Conservation (phyloP, 73 alveolate species). For the Symbiodinium pilosum region DNA sequence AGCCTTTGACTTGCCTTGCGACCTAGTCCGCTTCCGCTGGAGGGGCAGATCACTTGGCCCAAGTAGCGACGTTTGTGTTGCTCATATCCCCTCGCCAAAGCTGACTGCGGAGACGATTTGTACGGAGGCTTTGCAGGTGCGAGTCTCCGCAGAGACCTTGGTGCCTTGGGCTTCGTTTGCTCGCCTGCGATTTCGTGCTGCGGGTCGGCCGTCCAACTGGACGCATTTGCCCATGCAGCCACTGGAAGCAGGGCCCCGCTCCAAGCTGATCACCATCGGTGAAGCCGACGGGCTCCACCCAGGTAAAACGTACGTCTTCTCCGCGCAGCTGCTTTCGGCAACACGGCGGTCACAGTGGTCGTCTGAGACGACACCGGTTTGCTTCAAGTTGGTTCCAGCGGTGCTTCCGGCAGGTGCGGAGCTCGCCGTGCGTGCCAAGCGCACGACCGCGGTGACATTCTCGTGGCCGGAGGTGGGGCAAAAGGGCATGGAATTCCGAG, state of each 20-base stretch:
- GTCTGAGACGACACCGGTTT: constrained; percentile 4
- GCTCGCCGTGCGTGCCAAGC: constrained; percentile 23
- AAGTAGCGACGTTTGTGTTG: constrained; percentile 64
- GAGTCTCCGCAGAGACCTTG: neutral
- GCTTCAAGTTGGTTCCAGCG: neutral
- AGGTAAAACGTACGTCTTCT: constrained; percentile 15
- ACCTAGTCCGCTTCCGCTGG: constrained; percentile 90
- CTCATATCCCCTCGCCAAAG: constrained; percentile 36
- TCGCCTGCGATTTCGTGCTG: neutral
- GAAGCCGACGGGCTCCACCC: constrained; percentile 9
- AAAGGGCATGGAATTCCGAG: constrained; percentile 2
- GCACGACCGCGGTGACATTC: constrained; percentile 25
- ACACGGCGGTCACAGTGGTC: constrained; percentile 87
- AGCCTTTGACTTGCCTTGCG: constrained; percentile 59
- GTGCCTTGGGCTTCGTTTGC: neutral
- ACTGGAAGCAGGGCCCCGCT: neutral
- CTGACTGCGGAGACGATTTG: constrained; percentile 13
- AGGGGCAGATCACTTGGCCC: constrained; percentile 3
- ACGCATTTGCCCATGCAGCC: neutral
- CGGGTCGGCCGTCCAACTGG: neutral
- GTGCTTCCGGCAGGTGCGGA: neutral
- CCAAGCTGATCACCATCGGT: constrained; percentile 10
- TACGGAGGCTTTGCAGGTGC: constrained; percentile 5
- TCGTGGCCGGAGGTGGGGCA: neutral
- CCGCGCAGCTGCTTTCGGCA: constrained; percentile 39